Evolutionary conservation across 805 yeast genomes (phyloP), one percentile per base, ranked within the genome.

Genomic region (Schizosaccharomyces octosporus): DNA sequence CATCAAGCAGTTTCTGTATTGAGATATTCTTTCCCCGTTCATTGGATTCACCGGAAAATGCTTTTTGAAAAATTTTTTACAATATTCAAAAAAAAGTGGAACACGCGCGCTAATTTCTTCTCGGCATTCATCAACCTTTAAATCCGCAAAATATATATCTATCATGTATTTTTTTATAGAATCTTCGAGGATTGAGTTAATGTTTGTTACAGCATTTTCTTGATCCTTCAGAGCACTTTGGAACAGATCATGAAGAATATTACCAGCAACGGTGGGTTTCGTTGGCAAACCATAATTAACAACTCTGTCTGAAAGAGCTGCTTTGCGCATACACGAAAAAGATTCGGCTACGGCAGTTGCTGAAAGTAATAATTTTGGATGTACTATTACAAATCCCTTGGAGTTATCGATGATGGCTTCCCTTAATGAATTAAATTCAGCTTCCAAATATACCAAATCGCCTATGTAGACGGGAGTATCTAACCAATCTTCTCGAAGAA

Each of bases 341-440:
- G 90, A 83, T 54, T 84, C 84, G 0, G 96, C 83, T 0, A 88
- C 79, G 3, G 83, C 73, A 0, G 97, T 93, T 1, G 95, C 88
- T 0, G 96, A 80, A 0, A 90, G 72, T 13, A 93, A 71, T 3
- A 80, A 72, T 68, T 93, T 97, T 0, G 98, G 98, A 65, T 85
- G 79, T 78, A 93, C 78, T 24, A 90, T 77, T 36, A 89, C 70
- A n/a, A 88, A 69, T 65, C 84, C 81, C 39, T 77, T 77, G 42
- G 76, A 71, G 63, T 78, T 77, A 58, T 76, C 74, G 65, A 83
- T 85, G 15, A 59, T 27, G 19, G 19, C 17, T n/a, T n/a, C 45
- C 11, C 4, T 31, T 6, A 9, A 39, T 29, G n/a, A 19, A 17
- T 51, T 29, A 24, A 17, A 51, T 24, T 21, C 32, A 6, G 6